Evolutionary conservation across 139 green algal species (phyloP), one percentile per base, ranked within the genome.

Genomic region (Coccomyxa sp.): DNA sequence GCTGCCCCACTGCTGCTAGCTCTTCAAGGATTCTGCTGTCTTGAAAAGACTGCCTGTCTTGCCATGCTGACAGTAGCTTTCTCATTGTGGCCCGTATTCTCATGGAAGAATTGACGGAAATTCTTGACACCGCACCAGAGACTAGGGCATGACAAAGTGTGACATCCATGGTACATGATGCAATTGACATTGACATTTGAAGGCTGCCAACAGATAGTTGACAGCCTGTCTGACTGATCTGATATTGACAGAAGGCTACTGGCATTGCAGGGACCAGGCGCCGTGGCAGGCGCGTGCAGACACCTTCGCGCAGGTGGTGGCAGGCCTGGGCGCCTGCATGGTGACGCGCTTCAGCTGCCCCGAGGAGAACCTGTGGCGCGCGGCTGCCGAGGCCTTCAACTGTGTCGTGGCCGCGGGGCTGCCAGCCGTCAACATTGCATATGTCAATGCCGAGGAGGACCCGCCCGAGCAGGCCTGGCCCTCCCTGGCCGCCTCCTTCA

Each of bases 371-470:
- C 89, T 97, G n/a, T 97, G 94, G 94, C 89, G 91, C 4, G 57
- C 85, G 11, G 88, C 92, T 23, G 89, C 90, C 10, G 67, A 75
- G 27, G 88, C 88, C 13, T 94, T 97, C 76, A 90, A 89, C 11
- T 78, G 82, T 1, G 88, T 95, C 10, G 90, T 96, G 21, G 76
- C 82, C 0, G 57, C 80, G 18, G 94, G 94, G 4, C 82, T 97
- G 71, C 91, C 92, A 4, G 92, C 91, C 18, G 83, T 95, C 81
- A 94, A 94, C 87, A 94, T 93, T 30, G 85, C 87, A 38, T 89
- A 84, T 71, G 85, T 86, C 27, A 85, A 86, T 58, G 60, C 84
- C 23, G 82, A 84, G 10, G 45, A 84, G 32, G 30, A 63, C 18
- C 77, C 58, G 21, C 79, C 59, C 23, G 57, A 57, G 17, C 81